A percentile compares a stretch with the other conserved stretches of the same genome.
Conservation (phyloP, 768 basidiomycete species). For the Tylopilus rubrobrunneus region DNA sequence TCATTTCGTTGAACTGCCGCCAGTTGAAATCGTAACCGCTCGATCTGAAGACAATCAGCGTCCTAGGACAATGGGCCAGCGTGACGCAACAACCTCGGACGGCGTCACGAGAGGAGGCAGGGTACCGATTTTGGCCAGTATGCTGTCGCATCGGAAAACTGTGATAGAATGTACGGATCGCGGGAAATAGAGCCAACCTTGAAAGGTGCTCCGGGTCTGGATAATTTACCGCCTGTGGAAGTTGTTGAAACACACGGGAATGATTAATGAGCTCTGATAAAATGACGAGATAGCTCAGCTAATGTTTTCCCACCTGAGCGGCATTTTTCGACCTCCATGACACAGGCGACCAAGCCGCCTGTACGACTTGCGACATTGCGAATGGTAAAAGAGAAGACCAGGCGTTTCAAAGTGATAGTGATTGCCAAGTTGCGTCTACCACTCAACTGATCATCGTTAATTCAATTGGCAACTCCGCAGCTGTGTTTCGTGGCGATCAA, state of each 20-base stretch:
- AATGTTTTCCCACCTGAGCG: constrained; percentile 56
- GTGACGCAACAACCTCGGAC: constrained; percentile 64
- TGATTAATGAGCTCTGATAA: background rate
- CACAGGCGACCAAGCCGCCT: constrained; percentile 57
- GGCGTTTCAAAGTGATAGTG: background rate
- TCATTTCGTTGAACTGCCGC: constrained; percentile 77
- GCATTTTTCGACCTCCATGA: constrained; percentile 78
- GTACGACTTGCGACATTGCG: constrained; percentile 11
- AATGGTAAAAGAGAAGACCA: background rate
- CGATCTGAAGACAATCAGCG: constrained; percentile 51
- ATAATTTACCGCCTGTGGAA: constrained; percentile 62
- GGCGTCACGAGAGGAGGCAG: constrained; percentile 92
- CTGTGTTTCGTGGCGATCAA: background rate
- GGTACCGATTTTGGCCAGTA: constrained; percentile 69
- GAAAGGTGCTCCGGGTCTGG: constrained; percentile 59
- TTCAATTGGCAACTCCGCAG: background rate
- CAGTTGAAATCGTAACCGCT: constrained; percentile 78
- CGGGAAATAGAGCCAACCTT: constrained; percentile 37
- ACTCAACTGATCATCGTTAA: too few species aligned
- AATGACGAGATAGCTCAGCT: background rate
- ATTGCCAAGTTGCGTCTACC: too few species aligned
- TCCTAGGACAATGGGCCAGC: constrained; percentile 18
- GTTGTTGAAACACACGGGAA: background rate
- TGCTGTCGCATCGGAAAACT: constrained; percentile 39
- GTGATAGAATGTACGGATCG: background rate